These are phyloP conservation scores for sorghum (Sorghum bicolor) DNA, from an alignment of 176 grass and related monocot species.

Conservation along the genomic window DNA sequence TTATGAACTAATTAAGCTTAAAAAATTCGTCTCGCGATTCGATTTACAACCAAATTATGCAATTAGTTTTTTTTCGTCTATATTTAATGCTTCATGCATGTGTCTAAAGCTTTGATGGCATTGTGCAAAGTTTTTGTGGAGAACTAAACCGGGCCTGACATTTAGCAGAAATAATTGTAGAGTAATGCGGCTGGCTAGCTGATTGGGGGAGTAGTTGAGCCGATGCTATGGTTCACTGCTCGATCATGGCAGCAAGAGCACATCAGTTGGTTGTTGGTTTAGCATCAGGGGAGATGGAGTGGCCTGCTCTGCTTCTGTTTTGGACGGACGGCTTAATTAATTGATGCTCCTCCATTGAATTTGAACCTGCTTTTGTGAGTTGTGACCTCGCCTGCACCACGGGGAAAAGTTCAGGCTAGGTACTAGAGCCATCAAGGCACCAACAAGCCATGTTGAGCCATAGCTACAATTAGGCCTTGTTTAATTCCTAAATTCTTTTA, in stretches of 20 bases:
- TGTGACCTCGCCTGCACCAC: background rate
- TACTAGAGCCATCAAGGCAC: background rate
- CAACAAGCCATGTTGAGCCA: background rate
- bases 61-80: no score
- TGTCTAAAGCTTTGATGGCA: no score
- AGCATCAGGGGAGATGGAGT: background rate
- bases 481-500: no score
- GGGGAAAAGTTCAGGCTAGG: background rate
- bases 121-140: no score
- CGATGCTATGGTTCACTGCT: background rate
- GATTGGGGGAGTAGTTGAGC: background rate
- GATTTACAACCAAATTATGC: no score
- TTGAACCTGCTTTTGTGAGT: background rate
- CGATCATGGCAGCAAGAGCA: background rate
- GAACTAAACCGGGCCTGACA: no score
- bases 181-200: background rate
- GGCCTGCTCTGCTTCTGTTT: background rate
- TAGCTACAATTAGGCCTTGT: background rate
- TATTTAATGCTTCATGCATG: no score
- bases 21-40: no score
- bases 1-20: no score
- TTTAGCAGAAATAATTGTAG: background rate
- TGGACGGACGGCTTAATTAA: background rate
- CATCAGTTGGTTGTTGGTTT: slow-evolving; percentile 17
- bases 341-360: background rate